Evolutionary conservation across 345 rosid genomes (phyloP).

Genomic region (Ceriops decandra): DNA sequence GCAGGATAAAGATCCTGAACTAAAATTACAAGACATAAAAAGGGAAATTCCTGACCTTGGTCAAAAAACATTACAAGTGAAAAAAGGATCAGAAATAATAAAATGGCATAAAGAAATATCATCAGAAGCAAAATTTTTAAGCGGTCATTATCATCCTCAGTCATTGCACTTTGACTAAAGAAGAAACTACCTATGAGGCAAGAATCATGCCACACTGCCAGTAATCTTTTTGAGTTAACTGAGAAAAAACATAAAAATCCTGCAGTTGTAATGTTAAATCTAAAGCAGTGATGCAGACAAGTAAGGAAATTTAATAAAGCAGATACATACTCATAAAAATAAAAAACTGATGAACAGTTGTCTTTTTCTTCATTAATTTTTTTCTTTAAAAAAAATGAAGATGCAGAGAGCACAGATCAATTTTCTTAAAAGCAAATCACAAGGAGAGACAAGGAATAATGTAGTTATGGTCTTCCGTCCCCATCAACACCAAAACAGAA

Average conservation of each 20-base stretch:
- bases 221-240: no score
- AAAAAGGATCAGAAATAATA: background rate
- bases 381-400: background rate
- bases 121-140: background rate
- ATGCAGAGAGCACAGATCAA: background rate
- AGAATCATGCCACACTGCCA: no score
- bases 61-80: background rate
- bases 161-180: no score
- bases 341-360: background rate
- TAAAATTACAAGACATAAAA: background rate
- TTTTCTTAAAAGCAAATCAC: no score
- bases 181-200: no score
- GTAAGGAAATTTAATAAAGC: background rate
- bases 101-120: background rate
- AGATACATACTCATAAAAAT: background rate
- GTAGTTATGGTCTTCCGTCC: no score
- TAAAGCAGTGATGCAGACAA: no score
- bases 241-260: no score
- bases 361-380: background rate
- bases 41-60: background rate
- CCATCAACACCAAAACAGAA: background rate
- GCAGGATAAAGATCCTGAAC: background rate
- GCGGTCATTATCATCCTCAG: slow-evolving; percentile 15
- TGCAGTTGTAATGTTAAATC: no score
- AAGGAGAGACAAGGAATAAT: no score